Evolutionary conservation across 495 filamentous ascomycete species (phyloP).

Genomic region (Delitschia confertaspora): DNA sequence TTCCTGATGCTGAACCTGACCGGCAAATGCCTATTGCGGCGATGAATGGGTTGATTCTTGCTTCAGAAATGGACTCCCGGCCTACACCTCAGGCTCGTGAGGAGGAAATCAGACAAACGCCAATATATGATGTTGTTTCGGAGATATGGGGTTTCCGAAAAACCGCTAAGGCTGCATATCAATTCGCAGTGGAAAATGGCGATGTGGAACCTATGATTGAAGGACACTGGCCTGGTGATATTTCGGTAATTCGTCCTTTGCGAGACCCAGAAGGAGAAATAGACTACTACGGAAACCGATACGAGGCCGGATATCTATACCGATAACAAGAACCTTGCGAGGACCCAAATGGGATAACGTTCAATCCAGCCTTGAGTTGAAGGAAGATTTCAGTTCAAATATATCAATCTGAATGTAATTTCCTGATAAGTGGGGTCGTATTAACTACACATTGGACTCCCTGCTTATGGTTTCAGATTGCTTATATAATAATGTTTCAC

Average conservation of each 20-base stretch:
- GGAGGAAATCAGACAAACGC: neutral
- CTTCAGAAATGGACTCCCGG: constrained; percentile 1
- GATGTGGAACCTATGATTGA: constrained; percentile 10
- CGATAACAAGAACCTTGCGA: too few relatives aligned
- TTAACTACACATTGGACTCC: too few relatives aligned
- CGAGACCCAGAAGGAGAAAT: constrained; percentile 3
- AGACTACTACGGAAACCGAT: constrained; percentile 25
- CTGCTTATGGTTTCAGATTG: too few relatives aligned
- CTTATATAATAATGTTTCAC: too few relatives aligned
- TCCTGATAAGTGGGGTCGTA: too few relatives aligned
- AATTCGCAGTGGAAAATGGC: constrained; percentile 2
- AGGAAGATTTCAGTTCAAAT: too few relatives aligned
- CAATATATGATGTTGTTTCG: constrained; percentile 18
- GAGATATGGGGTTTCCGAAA: constrained; percentile 20
- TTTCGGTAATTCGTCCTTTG: constrained; percentile 17
- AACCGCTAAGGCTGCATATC: constrained; percentile 19
- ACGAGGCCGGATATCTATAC: constrained; percentile 21
- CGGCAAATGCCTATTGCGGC: constrained; percentile 17
- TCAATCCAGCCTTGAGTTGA: too few relatives aligned
- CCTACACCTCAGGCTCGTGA: constrained; percentile 2
- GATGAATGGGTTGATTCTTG: constrained; percentile 23
- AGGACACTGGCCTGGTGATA: constrained; percentile 25
- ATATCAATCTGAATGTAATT: too few relatives aligned
- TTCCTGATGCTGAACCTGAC: constrained; percentile 33
- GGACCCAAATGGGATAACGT: too few relatives aligned